Evolutionary conservation across 441 rosid species (phyloP), one percentile per base, ranked within the genome.

Genomic region (Raphanus hybrid): DNA sequence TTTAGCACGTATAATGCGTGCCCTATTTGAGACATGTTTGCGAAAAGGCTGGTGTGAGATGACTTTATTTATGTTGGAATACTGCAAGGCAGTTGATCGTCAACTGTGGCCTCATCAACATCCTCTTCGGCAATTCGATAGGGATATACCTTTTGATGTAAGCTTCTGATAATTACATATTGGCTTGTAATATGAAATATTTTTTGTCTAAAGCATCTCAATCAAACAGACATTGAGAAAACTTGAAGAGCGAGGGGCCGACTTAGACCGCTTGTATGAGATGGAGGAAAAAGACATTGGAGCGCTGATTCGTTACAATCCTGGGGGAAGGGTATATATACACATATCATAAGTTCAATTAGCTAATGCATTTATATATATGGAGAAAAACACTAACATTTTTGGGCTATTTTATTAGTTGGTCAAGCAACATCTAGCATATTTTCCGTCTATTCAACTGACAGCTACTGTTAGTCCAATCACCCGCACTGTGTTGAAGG

Each of bases 21-120:
- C 99, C 70, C 78, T 96, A 70, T 96, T 94, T 87, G 99, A 96
- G 82, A 96, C 89, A 82, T 96, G 98, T 83, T 85, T 96, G 85
- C 90, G 95, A 67, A 88, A 85, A 87, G 98, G 98, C 78, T 96
- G 99, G 99, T 87, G 91, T 84, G 97, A 86, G 89, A 96, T 96
- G 98, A 75, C 97, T 70, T 78, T 87, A 70, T 92, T 96, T 84
- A 89, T 96, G 98, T 81, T 96, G 88, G 97, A 96, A 78, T 96
- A 96, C 76, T 96, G 98, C 90, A 96, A 94, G 84, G 98, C 99
- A 72, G 99, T 96, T 76, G 99, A 96, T 86, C 99, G 92, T 78
- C 92, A 90, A 89, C 80, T 96, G 76, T 96, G 99, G 99, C 98
- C 98, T 39, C 89, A 92, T 87, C 98, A 90, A 57, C 99, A 96